These are phyloP conservation scores for Neodidymelliopsis sp. DNA, from an alignment of 2,329 filamentous ascomycete species.

Conservation along the genomic window DNA sequence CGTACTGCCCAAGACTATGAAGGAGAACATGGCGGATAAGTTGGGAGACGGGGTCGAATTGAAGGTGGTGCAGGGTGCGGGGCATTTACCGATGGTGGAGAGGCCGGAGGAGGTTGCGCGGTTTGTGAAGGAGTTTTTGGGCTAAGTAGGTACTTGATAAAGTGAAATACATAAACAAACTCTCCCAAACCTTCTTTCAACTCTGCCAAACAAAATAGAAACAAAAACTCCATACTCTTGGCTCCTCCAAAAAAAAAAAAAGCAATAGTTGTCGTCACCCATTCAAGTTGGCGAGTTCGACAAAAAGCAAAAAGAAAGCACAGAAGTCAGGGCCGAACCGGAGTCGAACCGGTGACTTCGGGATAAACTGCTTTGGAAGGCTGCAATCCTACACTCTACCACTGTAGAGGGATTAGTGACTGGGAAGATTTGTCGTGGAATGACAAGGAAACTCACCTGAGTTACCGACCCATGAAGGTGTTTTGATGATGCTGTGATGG, in stretches of 20 bases:
- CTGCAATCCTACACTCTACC: conserved; percentile 28
- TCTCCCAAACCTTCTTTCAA: too few species aligned
- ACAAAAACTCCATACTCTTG: too few species aligned
- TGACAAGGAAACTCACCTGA: conserved; percentile 10
- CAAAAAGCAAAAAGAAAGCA: conserved; percentile 6
- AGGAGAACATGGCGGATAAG: conserved; percentile 67
- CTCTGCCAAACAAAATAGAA: too few species aligned
- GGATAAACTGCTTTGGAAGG: conserved; percentile 20
- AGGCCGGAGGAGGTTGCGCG: conserved; percentile 72
- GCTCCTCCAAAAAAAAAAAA: too few species aligned
- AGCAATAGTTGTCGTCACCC: too few species aligned
- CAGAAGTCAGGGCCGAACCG: conserved; percentile 20
- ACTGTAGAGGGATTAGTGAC: background rate
- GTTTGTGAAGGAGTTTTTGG: conserved; percentile 64
- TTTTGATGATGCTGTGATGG: conserved; percentile 11
- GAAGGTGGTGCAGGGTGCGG: conserved; percentile 71
- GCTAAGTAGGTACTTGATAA: too few species aligned
- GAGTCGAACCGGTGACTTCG: conserved; percentile 30
- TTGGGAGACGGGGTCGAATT: conserved; percentile 61
- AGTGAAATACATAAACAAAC: too few species aligned
- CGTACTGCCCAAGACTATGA: conserved; percentile 80
- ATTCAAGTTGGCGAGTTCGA: too few species aligned
- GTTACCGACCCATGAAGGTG: conserved; percentile 18
- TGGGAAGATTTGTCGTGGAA: too few species aligned
- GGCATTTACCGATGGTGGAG: conserved; percentile 87